Percentiles rank a stretch among this genome's conserved stretches.
phyloP scores from a whole-genome alignment of 192 early-diverging fungal genomes.

The Dimargaris cristalligena region DNA sequence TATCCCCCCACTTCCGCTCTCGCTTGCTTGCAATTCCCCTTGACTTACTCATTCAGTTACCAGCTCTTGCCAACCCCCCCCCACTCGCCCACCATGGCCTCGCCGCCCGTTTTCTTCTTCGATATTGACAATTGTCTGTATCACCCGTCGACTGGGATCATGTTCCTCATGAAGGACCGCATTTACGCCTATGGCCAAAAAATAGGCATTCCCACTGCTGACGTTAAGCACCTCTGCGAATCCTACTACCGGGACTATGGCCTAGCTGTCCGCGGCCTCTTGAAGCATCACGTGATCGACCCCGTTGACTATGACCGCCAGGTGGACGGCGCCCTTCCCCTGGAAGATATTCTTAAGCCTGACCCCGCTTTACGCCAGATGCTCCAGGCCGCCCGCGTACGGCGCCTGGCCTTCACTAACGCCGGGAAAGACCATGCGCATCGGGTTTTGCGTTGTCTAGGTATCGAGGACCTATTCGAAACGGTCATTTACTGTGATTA shows the following conservation, averaged over 20 bases:
- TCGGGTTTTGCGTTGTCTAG: constrained; percentile 43
- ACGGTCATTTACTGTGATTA: constrained; percentile 65
- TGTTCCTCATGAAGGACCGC: constrained; percentile 32
- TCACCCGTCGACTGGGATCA: constrained; percentile 31
- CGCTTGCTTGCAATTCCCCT: no score
- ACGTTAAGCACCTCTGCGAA: constrained; percentile 29
- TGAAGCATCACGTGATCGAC: constrained; percentile 50
- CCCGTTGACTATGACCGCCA: constrained; percentile 41
- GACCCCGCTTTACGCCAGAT: constrained; percentile 44
- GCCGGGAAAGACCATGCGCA: constrained; percentile 50
- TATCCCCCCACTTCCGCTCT: no score
- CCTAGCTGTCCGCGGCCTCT: constrained; percentile 47
- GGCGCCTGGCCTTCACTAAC: constrained; percentile 68
- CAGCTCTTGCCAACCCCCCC: background rate
- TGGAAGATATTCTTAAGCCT: constrained; percentile 39
- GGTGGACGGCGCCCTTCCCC: constrained; percentile 49
- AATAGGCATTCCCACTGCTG: constrained; percentile 34
- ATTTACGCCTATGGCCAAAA: constrained; percentile 42
- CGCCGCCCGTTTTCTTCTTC: constrained; percentile 45
- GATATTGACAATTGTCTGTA: constrained; percentile 74
- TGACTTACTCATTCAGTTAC: no score
- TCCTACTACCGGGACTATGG: constrained; percentile 55
- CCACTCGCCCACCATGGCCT: background rate
- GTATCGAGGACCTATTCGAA: constrained; percentile 53
- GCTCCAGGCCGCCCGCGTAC: constrained; percentile 31